A percentile compares a stretch with the other conserved stretches of the same genome.
phyloP scores from a whole-genome alignment of 108 stramenopile species.

The Licmophora abbreviata region DNA sequence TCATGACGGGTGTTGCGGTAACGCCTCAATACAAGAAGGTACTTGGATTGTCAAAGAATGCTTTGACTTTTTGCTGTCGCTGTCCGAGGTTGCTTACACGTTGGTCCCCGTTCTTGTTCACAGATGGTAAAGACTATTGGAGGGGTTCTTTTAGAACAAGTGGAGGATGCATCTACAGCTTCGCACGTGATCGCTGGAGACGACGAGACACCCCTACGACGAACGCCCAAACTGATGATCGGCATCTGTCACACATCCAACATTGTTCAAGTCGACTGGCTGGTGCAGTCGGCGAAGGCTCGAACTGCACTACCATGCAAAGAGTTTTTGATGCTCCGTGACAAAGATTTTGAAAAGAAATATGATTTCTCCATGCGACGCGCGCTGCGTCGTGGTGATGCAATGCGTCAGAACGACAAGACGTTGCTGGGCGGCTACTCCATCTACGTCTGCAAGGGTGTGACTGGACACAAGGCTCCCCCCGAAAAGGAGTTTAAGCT shows the following conservation, averaged over 20 bases:
- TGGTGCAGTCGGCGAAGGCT: slow-evolving; percentile 31
- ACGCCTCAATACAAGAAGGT: slow-evolving; percentile 1
- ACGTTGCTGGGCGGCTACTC: slow-evolving; percentile 28
- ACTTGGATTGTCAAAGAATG: not conserved
- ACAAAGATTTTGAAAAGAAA: slow-evolving; percentile 33
- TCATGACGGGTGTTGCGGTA: slow-evolving; percentile 5
- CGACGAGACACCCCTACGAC: slow-evolving; percentile 24
- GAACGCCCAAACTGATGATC: slow-evolving; percentile 64
- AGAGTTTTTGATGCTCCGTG: slow-evolving; percentile 27
- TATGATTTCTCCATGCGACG: slow-evolving; percentile 45
- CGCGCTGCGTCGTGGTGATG: slow-evolving; percentile 29
- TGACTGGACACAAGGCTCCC: slow-evolving; percentile 52
- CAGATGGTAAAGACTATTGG: slow-evolving; percentile 45
- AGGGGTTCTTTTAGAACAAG: slow-evolving; percentile 31
- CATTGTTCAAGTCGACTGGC: slow-evolving; percentile 51
- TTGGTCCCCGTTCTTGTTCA: not conserved
- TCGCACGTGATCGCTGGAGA: slow-evolving; percentile 50
- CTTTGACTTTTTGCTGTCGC: not conserved
- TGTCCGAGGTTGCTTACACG: no score
- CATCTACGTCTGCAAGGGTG: slow-evolving; percentile 40
- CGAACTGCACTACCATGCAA: slow-evolving; percentile 16
- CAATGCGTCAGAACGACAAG: slow-evolving; percentile 17
- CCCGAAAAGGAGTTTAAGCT: slow-evolving; percentile 27
- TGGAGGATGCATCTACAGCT: slow-evolving; percentile 37
- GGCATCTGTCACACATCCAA: slow-evolving; percentile 35